Base-by-base conservation (phyloP, 805 yeast genomes). In the Barnettozyma vustinii region DNA sequence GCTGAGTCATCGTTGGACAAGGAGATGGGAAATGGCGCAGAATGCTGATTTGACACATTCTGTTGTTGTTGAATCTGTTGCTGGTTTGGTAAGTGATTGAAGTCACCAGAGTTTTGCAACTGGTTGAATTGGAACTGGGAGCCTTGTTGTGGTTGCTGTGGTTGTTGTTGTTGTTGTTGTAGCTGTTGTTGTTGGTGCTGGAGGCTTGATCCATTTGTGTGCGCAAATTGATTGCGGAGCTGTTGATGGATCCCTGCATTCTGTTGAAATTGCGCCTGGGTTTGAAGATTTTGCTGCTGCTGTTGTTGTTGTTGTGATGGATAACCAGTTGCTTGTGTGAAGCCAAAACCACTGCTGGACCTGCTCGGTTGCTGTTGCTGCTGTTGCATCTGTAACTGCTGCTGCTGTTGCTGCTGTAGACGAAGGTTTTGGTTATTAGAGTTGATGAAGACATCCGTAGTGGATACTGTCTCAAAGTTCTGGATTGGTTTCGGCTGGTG, bases 391-490 rank as follows among this genome's bases (percentile, higher is more conserved):
- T 56, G 58, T 40, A 49, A 48, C 37, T 54, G 52, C 27, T 52
- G 51, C 45, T 55, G 56, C 33, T 55, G 44, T 19, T 27, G 44
- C 23, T 51, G 54, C 21, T 48, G 54, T 26, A 45, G 44, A 27
- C 43, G 48, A 9, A 41, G 18, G 42, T 46, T 46, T 30, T 35
- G 44, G 33, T 50, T 49, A 33, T 49, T 58, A 52, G 70, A 70
- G 52, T 69, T 70, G 57, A 91, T 72, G 62, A 91, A 91, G 52
- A 91, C 97, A 65, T 91, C 97, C 57, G 87, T 91, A 16, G 97
- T 92, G 9, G 94, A 81, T 3, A 91, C 97, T 0, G 96, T 87
- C 60, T 90, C 97, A 73, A 87, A 81, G 59, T 78, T 80, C 59
- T 80, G 84, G 52, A 77, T 70, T 3, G 73, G 75, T 52, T 76